Evolutionary conservation across 306 rosid species (phyloP).

Genomic region (Ochetophila trinervis): DNA sequence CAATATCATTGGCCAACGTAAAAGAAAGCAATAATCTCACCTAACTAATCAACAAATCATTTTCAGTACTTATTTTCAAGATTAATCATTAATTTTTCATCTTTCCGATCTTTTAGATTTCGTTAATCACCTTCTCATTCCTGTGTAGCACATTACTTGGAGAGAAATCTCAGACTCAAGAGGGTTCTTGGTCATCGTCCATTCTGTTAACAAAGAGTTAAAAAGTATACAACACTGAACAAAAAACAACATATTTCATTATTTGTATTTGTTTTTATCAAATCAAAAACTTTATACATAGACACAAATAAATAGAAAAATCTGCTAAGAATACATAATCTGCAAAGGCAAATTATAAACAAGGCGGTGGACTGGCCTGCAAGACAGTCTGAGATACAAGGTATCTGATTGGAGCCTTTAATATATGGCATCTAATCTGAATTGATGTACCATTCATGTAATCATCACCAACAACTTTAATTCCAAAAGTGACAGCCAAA

Average conservation of each 20-base stretch:
- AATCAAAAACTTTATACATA: too few relatives aligned
- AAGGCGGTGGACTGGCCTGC: not conserved
- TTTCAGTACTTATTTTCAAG: conserved; percentile 24
- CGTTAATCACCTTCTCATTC: conserved; percentile 17
- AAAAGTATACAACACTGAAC: too few relatives aligned
- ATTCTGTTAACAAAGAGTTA: too few relatives aligned
- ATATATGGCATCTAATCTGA: not conserved
- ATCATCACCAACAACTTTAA: conserved; percentile 13
- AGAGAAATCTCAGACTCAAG: too few relatives aligned
- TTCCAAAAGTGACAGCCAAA: conserved; percentile 1
- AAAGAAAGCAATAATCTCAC: conserved; percentile 11
- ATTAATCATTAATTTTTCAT: conserved; percentile 26
- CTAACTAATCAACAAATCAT: conserved; percentile 16
- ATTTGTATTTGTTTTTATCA: too few relatives aligned
- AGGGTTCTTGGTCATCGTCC: too few relatives aligned
- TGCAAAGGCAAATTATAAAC: too few relatives aligned
- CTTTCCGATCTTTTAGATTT: conserved; percentile 36
- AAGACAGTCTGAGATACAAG: not conserved
- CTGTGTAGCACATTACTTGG: not conserved
- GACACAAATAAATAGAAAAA: too few relatives aligned
- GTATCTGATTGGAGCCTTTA: not conserved
- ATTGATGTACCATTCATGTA: not conserved
- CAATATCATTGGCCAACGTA: conserved; percentile 30
- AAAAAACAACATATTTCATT: too few relatives aligned
- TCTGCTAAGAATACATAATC: too few relatives aligned